Conservation (phyloP, 2,329 filamentous ascomycete genomes). For the Aspergillus sp. region DNA sequence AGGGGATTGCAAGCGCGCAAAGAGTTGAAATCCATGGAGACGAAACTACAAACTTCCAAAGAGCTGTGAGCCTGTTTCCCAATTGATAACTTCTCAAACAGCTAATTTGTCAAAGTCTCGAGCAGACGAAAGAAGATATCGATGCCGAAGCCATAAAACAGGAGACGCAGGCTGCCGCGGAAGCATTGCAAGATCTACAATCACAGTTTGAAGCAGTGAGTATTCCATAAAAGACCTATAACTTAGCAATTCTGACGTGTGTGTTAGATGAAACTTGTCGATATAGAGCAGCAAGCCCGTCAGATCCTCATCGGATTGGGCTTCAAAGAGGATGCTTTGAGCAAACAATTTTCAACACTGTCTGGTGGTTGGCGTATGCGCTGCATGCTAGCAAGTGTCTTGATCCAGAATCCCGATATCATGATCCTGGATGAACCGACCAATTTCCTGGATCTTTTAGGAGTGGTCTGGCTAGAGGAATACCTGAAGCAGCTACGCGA, state of each 20-base stretch:
- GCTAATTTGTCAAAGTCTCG: constrained; percentile 29
- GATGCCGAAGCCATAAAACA: constrained; percentile 56
- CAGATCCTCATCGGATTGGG: constrained; percentile 69
- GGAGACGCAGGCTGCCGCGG: constrained; percentile 68
- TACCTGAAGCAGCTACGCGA: constrained; percentile 63
- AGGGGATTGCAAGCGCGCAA: constrained; percentile 77
- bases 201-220: constrained; percentile 63
- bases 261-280: constrained; percentile 53
- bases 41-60: constrained; percentile 60
- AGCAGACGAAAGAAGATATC: constrained; percentile 58
- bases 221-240: background rate
- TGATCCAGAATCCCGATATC: constrained; percentile 73
- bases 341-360: constrained; percentile 61
- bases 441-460: constrained; percentile 79
- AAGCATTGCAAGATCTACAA: constrained; percentile 69
- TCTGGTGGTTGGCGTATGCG: constrained; percentile 80
- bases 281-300: constrained; percentile 66
- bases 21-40: constrained; percentile 67
- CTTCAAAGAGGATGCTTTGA: constrained; percentile 63
- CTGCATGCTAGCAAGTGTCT: constrained; percentile 61
- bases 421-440: constrained; percentile 84
- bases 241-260: background rate
- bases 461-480: constrained; percentile 80
- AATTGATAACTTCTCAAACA: background rate
- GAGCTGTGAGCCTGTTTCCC: constrained; percentile 43